A percentile compares a stretch with the other conserved stretches of the same genome.
Evolutionary conservation across 1,284 basidiomycete genomes (phyloP).

Genomic region (Fomitopsis pinicola): DNA sequence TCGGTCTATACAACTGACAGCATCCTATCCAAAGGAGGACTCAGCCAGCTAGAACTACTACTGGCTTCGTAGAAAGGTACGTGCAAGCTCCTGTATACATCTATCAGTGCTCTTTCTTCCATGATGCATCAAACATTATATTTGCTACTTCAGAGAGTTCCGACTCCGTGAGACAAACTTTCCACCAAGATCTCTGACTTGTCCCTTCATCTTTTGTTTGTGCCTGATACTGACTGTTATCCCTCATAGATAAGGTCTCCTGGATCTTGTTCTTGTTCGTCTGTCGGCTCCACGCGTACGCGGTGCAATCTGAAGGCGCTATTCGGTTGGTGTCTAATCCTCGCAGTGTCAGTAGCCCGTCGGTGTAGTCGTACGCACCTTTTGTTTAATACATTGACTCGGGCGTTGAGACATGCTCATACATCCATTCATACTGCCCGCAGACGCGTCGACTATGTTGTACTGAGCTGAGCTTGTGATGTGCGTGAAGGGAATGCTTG

Average conservation of each 20-base stretch:
- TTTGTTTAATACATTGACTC: neutral
- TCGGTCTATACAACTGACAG: too few species aligned
- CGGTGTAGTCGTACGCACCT: neutral
- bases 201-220: neutral
- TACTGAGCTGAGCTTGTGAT: too few species aligned
- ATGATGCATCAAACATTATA: constrained; percentile 51
- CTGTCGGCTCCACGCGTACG: too few species aligned
- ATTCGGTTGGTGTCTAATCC: too few species aligned
- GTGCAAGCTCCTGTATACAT: neutral
- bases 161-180: constrained; percentile 62
- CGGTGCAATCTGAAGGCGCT: too few species aligned
- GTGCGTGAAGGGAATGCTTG: too few species aligned
- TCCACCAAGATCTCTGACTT: constrained; percentile 76
- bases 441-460: neutral
- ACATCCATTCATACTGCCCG: too few species aligned
- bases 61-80: neutral
- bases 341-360: too few species aligned
- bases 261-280: too few species aligned
- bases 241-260: neutral
- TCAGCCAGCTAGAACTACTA: too few species aligned
- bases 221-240: neutral
- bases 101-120: neutral
- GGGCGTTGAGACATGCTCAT: neutral
- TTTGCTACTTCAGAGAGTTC: constrained; percentile 84
- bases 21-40: too few species aligned